Evolutionary conservation across 352 stramenopile genomes (phyloP).

Genomic region (Detonula confervacea): DNA sequence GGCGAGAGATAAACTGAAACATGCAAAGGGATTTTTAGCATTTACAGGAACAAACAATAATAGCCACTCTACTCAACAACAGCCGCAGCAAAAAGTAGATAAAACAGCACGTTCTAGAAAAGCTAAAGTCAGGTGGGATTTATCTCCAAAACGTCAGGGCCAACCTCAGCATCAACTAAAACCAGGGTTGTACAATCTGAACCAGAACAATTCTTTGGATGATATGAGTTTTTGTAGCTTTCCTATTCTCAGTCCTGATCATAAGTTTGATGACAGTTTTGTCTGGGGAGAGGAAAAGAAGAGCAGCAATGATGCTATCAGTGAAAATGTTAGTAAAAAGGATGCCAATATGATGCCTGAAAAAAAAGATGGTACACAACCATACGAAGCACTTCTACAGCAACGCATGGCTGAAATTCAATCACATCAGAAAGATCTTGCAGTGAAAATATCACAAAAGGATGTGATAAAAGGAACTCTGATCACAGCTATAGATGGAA

Average conservation of each 20-base stretch:
- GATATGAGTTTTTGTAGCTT: constrained; percentile 48
- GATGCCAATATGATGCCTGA: too few relatives aligned
- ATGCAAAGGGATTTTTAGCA: constrained; percentile 19
- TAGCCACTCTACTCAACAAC: neutral
- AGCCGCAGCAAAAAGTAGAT: neutral
- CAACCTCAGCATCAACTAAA: neutral
- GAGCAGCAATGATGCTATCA: neutral
- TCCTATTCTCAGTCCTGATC: constrained; percentile 42
- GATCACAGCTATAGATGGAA: constrained; percentile 50
- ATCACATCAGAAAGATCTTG: constrained; percentile 21
- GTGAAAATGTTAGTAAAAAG: too few relatives aligned
- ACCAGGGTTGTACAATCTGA: too few relatives aligned
- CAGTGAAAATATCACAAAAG: constrained; percentile 44
- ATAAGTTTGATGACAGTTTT: constrained; percentile 42
- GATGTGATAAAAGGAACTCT: constrained; percentile 50
- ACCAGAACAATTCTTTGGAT: too few relatives aligned
- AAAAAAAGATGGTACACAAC: neutral
- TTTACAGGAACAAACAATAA: neutral
- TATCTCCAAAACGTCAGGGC: neutral
- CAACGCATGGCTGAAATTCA: constrained; percentile 41
- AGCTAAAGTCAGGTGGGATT: constrained; percentile 26
- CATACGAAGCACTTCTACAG: constrained; percentile 27
- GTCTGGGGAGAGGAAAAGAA: neutral
- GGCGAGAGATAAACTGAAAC: constrained; percentile 26
- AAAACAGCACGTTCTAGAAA: neutral